Evolutionary conservation across 2,329 filamentous ascomycete species (phyloP), one percentile per base, ranked within the genome.

Genomic region (Colletotrichum endophyticum): DNA sequence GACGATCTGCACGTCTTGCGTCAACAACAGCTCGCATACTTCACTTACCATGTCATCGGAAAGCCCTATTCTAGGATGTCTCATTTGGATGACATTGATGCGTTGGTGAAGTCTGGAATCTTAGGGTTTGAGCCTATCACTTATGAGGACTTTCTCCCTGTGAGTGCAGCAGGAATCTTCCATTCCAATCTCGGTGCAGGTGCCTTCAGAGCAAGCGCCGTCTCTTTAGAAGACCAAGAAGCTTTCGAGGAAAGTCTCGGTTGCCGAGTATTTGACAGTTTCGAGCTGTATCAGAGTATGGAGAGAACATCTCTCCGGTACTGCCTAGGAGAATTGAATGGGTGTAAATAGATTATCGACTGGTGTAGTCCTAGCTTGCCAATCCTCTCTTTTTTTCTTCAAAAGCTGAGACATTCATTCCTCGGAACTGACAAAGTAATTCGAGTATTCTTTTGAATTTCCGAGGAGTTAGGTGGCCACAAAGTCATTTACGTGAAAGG

Each of bases 101-200:
- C 80, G 1, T 81, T 88, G 3, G 64, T 89, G 3, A 66, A 78
- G 5, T 66, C 80, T 0, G 83, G 84, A 0, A 27, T 83, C 8
- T 44, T 90, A 0, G 78, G 82, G 57, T 83, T 81, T 11, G 79
- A 84, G 6, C 87, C 89, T 4, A 84, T 90, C 22, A 89, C 86
- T 1, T 91, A 91, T 75, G 89, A 91, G 72, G 89, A 90, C 69
- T 91, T 91, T 63, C 81, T 91, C 8, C 89, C 89, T 0, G 79
- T 91, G 3, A 89, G 87, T 3, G 89, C 89, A 0, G 89, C 87
- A 1, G 88, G 89, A 0, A 91, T 91, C 53, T 89, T 89, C 77
- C 84, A 84, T 44, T 88, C 87, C 0, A 89, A 88, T 27, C 79
- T 88, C 53, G 53, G 53, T 7, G 4, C 53, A 57, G 15, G 13